Percentiles rank a stretch among this genome's conserved stretches.
Conservation (phyloP, 1,284 basidiomycete species). For the Kalmanozyma brasiliensis region DNA sequence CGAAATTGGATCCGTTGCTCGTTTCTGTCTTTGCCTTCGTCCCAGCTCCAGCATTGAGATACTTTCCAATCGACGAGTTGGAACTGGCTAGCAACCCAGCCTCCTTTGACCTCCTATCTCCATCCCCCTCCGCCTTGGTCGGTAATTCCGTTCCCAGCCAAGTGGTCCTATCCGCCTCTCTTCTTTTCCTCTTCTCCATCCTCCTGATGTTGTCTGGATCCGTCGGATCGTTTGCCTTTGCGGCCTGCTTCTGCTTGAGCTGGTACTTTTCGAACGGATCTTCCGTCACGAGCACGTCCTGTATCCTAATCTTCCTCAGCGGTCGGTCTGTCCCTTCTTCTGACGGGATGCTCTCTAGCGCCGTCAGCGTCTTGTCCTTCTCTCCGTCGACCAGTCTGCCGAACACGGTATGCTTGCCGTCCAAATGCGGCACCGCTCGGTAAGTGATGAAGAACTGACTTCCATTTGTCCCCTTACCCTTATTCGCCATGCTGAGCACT, state of each 20-base stretch:
- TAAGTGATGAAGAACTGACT: slow-evolving; percentile 64
- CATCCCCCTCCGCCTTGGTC: not conserved
- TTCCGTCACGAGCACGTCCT: slow-evolving; percentile 49
- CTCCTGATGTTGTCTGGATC: slow-evolving; percentile 42
- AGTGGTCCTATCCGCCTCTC: slow-evolving; percentile 62
- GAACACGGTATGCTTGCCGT: slow-evolving; percentile 91
- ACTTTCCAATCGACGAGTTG: slow-evolving; percentile 30
- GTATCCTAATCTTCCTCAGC: slow-evolving; percentile 78
- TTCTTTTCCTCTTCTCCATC: slow-evolving; percentile 55
- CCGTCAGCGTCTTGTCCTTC: slow-evolving; percentile 77
- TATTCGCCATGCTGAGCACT: slow-evolving; percentile 65
- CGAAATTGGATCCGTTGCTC: not conserved
- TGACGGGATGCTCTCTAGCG: slow-evolving; percentile 81
- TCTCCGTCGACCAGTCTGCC: slow-evolving; percentile 91
- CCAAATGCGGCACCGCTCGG: slow-evolving; percentile 75
- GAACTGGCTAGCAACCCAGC: slow-evolving; percentile 4
- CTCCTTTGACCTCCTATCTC: not conserved
- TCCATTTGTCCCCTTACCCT: slow-evolving; percentile 60
- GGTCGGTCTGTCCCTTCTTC: slow-evolving; percentile 88
- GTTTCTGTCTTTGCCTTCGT: not conserved
- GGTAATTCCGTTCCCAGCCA: slow-evolving; percentile 55
- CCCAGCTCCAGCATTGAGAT: slow-evolving; percentile 5
- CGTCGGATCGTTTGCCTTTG: slow-evolving; percentile 43
- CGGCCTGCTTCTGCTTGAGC: slow-evolving; percentile 22
- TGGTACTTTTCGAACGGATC: slow-evolving; percentile 63